Conservation (phyloP, 2,329 filamentous ascomycete genomes). For the Xylariaceae sp. region DNA sequence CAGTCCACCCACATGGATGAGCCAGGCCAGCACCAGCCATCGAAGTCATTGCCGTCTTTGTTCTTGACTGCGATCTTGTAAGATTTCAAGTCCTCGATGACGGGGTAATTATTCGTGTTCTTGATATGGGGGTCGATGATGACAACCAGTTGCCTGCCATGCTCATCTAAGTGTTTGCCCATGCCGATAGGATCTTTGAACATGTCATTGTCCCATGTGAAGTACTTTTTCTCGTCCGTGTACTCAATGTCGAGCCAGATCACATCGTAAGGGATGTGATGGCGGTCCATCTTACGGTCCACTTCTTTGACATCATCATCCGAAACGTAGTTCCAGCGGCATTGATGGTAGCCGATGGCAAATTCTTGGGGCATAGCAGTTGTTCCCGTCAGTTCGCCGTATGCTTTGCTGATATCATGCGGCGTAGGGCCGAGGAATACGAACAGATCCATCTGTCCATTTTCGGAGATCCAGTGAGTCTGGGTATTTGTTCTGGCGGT, state of each 20-base stretch:
- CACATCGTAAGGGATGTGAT: slow-evolving; percentile 93
- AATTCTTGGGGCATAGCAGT: slow-evolving; percentile 91
- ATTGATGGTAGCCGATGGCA: slow-evolving; percentile 91
- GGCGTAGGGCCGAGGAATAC: slow-evolving; percentile 90
- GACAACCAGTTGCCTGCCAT: slow-evolving; percentile 84
- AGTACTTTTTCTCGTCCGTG: slow-evolving; percentile 95
- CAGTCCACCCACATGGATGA: slow-evolving; percentile 95
- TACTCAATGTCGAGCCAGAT: slow-evolving; percentile 99
- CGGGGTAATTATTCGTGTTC: slow-evolving; percentile 73
- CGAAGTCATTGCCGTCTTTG: slow-evolving; percentile 85
- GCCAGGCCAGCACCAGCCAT: slow-evolving; percentile 98
- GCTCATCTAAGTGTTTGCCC: slow-evolving; percentile 80
- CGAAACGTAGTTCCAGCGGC: slow-evolving; percentile 97
- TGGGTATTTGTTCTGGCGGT: slow-evolving; percentile 71
- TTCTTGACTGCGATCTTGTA: slow-evolving; percentile 83
- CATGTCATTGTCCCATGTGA: slow-evolving; percentile 89
- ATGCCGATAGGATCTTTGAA: slow-evolving; percentile 85
- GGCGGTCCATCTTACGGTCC: slow-evolving; percentile 92
- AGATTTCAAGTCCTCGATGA: slow-evolving; percentile 78
- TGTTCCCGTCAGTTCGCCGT: slow-evolving; percentile 86
- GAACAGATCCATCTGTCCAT: slow-evolving; percentile 86
- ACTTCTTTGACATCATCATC: slow-evolving; percentile 97
- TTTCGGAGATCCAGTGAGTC: slow-evolving; percentile 96
- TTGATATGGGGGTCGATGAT: slow-evolving; percentile 99
- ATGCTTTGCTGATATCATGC: slow-evolving; percentile 75